These are phyloP conservation scores for Boletus pseudo-olivaceus DNA, from an alignment of 768 basidiomycete genomes.

Conservation along the genomic window DNA sequence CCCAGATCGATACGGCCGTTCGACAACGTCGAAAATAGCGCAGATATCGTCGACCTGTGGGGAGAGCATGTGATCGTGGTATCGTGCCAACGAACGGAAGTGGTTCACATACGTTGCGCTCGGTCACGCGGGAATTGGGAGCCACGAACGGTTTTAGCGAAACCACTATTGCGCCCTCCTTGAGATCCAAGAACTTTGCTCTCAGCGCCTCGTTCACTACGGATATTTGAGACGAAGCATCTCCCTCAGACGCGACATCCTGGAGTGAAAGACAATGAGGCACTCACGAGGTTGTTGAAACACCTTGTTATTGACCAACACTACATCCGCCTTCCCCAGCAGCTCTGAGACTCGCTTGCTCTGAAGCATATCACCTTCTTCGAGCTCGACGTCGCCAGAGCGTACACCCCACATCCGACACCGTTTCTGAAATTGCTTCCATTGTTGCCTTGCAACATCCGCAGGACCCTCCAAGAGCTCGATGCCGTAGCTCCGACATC, in stretches of 20 bases:
- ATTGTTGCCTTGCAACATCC: constrained; percentile 71
- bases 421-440: constrained; percentile 68
- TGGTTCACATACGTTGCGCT: constrained; percentile 65
- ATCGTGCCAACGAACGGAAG: background rate
- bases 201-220: constrained; percentile 84
- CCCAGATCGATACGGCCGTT: constrained; percentile 63
- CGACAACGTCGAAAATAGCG: constrained; percentile 76
- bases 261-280: background rate
- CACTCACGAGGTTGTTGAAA: constrained; percentile 70
- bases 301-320: constrained; percentile 87
- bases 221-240: background rate
- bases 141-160: constrained; percentile 85
- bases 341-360: constrained; percentile 64
- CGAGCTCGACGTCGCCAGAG: constrained; percentile 71
- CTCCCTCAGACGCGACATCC: background rate
- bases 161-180: constrained; percentile 87
- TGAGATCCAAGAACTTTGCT: constrained; percentile 90
- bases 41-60: constrained; percentile 70
- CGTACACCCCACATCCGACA: constrained; percentile 90
- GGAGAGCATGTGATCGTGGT: background rate
- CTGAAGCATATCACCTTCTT: constrained; percentile 83
- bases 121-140: constrained; percentile 71
- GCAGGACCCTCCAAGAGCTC: constrained; percentile 79
- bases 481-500: constrained; percentile 74
- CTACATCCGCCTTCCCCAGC: constrained; percentile 81